These are phyloP conservation scores for Cenchrus americanus DNA, from an alignment of 176 grass and related monocot species.

Conservation along the genomic window DNA sequence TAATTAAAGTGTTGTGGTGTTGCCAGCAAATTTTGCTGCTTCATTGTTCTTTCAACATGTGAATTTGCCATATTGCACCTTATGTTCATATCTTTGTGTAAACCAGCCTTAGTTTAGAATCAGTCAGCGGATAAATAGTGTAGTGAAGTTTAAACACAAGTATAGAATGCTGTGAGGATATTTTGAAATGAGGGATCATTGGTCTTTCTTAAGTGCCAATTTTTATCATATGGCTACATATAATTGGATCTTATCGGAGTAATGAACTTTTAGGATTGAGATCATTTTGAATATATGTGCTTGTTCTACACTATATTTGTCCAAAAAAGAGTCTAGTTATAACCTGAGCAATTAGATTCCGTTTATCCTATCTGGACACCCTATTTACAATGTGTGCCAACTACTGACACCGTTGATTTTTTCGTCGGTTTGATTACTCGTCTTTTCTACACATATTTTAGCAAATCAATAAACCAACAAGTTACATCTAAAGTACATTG, in stretches of 20 bases:
- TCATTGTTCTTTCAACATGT: too few species aligned
- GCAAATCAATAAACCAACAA: too few species aligned
- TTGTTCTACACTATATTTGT: slow-evolving; percentile 88
- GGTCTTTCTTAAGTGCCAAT: background rate
- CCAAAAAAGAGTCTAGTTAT: slow-evolving; percentile 83
- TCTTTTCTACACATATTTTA: too few species aligned
- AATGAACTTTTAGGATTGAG: slow-evolving; percentile 68
- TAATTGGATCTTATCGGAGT: slow-evolving; percentile 18
- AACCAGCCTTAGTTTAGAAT: background rate
- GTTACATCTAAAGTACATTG: too few species aligned
- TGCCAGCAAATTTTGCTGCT: too few species aligned
- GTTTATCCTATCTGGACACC: too few species aligned
- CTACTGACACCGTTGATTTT: too few species aligned
- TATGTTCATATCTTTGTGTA: too few species aligned
- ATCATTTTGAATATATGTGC: slow-evolving; percentile 92
- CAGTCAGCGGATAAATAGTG: slow-evolving; percentile 10
- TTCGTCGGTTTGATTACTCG: too few species aligned
- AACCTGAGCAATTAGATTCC: slow-evolving; percentile 42
- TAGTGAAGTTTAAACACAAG: slow-evolving; percentile 2
- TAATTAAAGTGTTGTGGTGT: too few species aligned
- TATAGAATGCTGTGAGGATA: slow-evolving; percentile 6
- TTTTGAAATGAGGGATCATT: slow-evolving; percentile 15
- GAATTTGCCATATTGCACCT: too few species aligned
- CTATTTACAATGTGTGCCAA: slow-evolving; percentile 73
- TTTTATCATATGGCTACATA: slow-evolving; percentile 26